Percentiles rank a stretch among this genome's conserved stretches.
Evolutionary conservation across 345 rosid species (phyloP).

Genomic region (Syzygium aqueum): DNA sequence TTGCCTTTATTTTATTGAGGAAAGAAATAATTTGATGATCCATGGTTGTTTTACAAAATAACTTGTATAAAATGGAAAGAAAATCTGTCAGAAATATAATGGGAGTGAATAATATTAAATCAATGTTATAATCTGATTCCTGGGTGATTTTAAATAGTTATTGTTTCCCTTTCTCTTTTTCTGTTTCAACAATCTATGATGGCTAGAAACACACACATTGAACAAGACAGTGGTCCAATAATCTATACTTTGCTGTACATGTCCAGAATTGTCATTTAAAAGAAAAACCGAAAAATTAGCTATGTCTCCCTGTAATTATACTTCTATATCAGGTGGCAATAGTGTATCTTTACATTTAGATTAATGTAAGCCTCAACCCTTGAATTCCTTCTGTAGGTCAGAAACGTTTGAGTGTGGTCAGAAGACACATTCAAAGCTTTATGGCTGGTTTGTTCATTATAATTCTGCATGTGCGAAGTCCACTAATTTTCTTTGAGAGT

Average conservation of each 20-base stretch:
- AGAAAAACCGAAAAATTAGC: background rate
- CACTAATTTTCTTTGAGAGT: constrained; percentile 37
- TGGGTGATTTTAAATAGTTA: constrained; percentile 35
- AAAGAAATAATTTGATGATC: background rate
- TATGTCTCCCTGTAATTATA: background rate
- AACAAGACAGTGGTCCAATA: background rate
- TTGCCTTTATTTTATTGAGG: background rate
- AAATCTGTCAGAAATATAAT: background rate
- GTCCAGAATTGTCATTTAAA: background rate
- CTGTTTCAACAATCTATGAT: background rate
- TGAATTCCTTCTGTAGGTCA: constrained; percentile 42
- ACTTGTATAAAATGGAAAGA: background rate
- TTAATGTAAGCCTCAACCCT: background rate
- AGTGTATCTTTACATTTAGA: background rate
- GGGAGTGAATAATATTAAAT: background rate
- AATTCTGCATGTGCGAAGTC: constrained; percentile 72
- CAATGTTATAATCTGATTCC: background rate
- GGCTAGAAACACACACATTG: background rate
- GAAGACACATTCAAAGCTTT: constrained; percentile 51
- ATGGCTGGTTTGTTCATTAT: constrained; percentile 65
- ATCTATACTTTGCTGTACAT: background rate
- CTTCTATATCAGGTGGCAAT: background rate
- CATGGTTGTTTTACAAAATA: background rate
- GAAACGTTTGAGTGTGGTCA: constrained; percentile 49
- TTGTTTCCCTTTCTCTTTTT: background rate